These are phyloP conservation scores for Aegilops umbellulata DNA, from an alignment of 176 grass and related monocot genomes.

Conservation along the genomic window DNA sequence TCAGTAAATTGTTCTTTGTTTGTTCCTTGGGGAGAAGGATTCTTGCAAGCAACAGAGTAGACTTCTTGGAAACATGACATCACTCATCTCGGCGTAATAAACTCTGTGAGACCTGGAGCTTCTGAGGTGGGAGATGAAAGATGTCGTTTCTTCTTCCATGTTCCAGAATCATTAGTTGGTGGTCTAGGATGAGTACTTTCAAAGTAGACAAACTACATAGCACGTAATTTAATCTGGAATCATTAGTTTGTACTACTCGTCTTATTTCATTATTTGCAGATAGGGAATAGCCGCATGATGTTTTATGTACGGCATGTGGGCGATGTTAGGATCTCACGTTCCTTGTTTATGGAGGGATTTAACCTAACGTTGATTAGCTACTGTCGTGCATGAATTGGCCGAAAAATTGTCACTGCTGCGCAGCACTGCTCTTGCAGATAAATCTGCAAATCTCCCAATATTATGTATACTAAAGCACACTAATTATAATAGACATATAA, in stretches of 20 bases:
- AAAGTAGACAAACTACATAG: background rate
- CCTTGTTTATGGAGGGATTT: too few relatives aligned
- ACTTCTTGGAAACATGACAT: slow-evolving; percentile 19
- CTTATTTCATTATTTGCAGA: background rate
- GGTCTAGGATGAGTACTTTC: background rate
- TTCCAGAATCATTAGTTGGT: background rate
- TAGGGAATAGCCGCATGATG: too few relatives aligned
- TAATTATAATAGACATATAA: background rate
- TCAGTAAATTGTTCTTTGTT: background rate
- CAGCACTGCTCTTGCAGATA: background rate
- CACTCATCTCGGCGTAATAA: background rate
- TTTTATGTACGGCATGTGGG: too few relatives aligned
- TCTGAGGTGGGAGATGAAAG: background rate
- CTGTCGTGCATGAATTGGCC: too few relatives aligned
- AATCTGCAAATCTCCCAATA: background rate
- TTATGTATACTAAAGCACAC: background rate
- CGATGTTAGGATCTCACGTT: too few relatives aligned
- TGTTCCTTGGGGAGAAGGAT: background rate
- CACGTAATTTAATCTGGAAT: background rate
- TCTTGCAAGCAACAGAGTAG: slow-evolving; percentile 27
- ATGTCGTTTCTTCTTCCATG: background rate
- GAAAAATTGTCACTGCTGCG: too few relatives aligned
- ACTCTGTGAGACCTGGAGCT: slow-evolving; percentile 3
- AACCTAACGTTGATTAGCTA: too few relatives aligned
- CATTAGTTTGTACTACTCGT: background rate